Base-by-base conservation (phyloP, 2,329 filamentous ascomycete genomes). In the Capronia americana region DNA sequence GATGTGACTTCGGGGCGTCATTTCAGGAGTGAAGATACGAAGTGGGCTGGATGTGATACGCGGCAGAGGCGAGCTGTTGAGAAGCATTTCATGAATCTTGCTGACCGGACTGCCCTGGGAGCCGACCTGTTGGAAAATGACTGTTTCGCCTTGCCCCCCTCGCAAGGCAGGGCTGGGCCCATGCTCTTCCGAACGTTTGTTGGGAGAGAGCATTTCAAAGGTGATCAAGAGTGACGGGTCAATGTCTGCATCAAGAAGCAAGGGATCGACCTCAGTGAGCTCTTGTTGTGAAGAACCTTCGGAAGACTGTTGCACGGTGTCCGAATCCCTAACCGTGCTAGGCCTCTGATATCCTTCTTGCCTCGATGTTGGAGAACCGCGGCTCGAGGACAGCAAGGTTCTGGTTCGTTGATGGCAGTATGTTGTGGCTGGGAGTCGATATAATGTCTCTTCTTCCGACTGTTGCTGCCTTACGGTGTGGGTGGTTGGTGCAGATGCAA, bases 331-430 rank as follows among this genome's bases (percentile, higher is more conserved):
- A 28, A 24, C 38, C 7, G 32, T 59, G 58, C 46, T 60, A 8
- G 38, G 54, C 32, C 30, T 46, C 23, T 4, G 24, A 12, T 4
- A 12, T 7, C 17, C 14, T 28, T 54, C 53, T 56, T 32, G 30
- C 28, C 46, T 17, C 2, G 28, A 30, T n/a, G 58, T 7, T 24
- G 55, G 55, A 10, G 62, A 30, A 28, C 26, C 32, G 30, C 26
- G n/a, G 4, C 38, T 55, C 32, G 63, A 63, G 14, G 63, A 57
- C 34, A 68, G 48, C 56, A 64, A 46, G 10, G 63, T 46, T 58
- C 66, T 63, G 44, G 59, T 64, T 61, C 63, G 65, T 55, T 65
- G 62, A 59, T 62, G 64, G 26, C 53, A 61, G 44, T 61, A 65
- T 12, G 65, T 67, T 17, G 58, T 64, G 11, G 57, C 24, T 11